Base-by-base conservation (phyloP, 2,329 filamentous ascomycete genomes). In the Diplodia intermedia region DNA sequence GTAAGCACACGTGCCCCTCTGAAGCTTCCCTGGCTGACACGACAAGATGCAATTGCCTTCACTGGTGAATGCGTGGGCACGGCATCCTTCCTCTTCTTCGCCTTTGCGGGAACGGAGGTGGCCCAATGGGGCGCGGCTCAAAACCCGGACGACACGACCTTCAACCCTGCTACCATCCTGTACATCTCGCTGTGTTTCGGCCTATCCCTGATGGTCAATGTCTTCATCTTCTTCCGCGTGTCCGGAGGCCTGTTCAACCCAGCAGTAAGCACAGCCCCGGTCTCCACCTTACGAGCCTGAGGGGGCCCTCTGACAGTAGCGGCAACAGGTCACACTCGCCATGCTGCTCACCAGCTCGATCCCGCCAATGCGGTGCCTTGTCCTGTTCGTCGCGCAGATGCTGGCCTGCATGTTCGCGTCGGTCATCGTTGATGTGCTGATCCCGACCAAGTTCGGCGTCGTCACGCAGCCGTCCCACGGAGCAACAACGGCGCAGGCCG, bases 161-260 rank as follows among this genome's bases (percentile, higher is more conserved):
- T 70, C 29, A 62, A 69, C 36, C 50, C 68, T 0, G 20, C 74
- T 0, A 76, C 76, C 29, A 70, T 83, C 69, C 69, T 83, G 18
- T 85, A 82, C 70, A 80, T 82, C 36, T 71, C 79, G 4, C 71
- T 84, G 40, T 75, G 73, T 5, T 84, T 84, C 69, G 82, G 80
- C 1, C 81, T 83, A 65, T 80, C 82, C 2, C 75, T 86, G 65
- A 80, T 80, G 1, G 83, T 84, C 69, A 86, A 86, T 71, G 83
- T 83, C 2, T 86, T 85, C 84, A 80, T 84, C 1, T 86, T 86
- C 72, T 86, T 82, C 71, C 79, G 84, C 18, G 79, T 86, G 36
- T 83, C 81, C 3, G 84, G 84, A 29, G 83, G 83, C 3, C 73
- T 85, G 18, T 86, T 86, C 72, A 86, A 85, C 68, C 84, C 84